phyloP scores from a whole-genome alignment of 768 basidiomycete species.

The Sutorius australiensis region DNA sequence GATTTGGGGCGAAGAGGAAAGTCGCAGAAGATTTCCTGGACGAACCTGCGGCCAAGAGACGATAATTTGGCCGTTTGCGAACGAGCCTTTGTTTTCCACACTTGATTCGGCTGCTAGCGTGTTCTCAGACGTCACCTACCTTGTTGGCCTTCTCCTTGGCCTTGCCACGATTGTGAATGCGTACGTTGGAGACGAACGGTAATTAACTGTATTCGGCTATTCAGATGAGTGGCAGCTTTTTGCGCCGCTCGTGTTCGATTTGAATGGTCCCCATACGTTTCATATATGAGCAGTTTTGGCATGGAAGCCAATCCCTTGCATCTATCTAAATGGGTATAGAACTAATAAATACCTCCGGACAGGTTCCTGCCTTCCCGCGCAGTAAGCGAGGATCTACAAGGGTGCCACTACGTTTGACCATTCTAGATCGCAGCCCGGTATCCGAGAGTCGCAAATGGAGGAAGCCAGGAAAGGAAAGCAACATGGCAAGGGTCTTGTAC shows the following conservation, averaged over 20 bases:
- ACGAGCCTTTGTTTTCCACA: background rate
- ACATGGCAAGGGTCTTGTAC: no score
- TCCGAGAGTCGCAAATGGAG: no score
- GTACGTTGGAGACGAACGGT: background rate
- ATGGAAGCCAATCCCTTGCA: background rate
- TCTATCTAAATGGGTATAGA: background rate
- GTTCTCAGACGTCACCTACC: background rate
- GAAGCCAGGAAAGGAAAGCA: no score
- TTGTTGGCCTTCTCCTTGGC: background rate
- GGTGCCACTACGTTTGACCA: no score
- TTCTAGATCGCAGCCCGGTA: no score
- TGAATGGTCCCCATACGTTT: background rate
- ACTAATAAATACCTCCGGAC: background rate
- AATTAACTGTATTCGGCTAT: background rate
- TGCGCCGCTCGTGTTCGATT: background rate
- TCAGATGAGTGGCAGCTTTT: background rate
- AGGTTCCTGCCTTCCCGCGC: background rate
- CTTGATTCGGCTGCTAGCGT: background rate
- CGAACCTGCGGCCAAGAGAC: slow-evolving; percentile 62
- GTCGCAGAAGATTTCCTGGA: slow-evolving; percentile 66
- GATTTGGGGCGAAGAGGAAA: slow-evolving; percentile 77
- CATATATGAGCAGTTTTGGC: background rate
- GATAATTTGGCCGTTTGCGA: slow-evolving; percentile 19
- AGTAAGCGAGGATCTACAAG: no score
- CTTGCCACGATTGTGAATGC: background rate